Percentiles rank a stretch among this genome's conserved stretches.
Conservation (phyloP, 352 stramenopile species). For the Phytophthora megakarya region DNA sequence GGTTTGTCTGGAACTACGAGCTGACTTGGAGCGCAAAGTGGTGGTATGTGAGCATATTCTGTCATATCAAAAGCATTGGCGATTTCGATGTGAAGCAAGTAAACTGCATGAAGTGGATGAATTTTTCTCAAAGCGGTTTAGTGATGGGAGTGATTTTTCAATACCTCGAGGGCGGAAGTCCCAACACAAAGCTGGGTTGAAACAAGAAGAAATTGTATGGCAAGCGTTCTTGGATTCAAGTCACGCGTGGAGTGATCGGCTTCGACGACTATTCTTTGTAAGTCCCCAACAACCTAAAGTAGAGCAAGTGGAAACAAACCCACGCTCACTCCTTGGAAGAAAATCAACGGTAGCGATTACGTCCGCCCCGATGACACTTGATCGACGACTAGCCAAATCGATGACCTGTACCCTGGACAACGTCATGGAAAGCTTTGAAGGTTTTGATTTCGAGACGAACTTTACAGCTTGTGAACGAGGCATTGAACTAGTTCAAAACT, state of each 20-base stretch:
- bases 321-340: background rate
- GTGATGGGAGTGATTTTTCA: conserved; percentile 14
- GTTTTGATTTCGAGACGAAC: conserved; percentile 59
- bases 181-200: conserved; percentile 15
- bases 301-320: conserved; percentile 9
- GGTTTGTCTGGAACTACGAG: conserved; percentile 27
- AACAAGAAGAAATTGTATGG: conserved; percentile 37
- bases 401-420: conserved; percentile 46
- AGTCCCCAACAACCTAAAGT: conserved; percentile 14
- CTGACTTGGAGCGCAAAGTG: conserved; percentile 40
- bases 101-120: conserved; percentile 69
- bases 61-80: conserved; percentile 53
- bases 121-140: conserved; percentile 47
- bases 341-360: conserved; percentile 1
- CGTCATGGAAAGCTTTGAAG: conserved; percentile 50
- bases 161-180: conserved; percentile 15
- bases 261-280: conserved; percentile 54
- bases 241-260: conserved; percentile 46
- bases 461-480: conserved; percentile 45
- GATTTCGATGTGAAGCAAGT: conserved; percentile 46
- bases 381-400: conserved; percentile 21
- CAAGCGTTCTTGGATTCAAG: conserved; percentile 38
- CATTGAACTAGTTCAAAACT: conserved; percentile 43
- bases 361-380: background rate
- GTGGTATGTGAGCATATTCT: conserved; percentile 44